Evolutionary conservation across 345 rosid genomes (phyloP), one percentile per base, ranked within the genome.

Genomic region (Rhodomyrtus tomentosa): DNA sequence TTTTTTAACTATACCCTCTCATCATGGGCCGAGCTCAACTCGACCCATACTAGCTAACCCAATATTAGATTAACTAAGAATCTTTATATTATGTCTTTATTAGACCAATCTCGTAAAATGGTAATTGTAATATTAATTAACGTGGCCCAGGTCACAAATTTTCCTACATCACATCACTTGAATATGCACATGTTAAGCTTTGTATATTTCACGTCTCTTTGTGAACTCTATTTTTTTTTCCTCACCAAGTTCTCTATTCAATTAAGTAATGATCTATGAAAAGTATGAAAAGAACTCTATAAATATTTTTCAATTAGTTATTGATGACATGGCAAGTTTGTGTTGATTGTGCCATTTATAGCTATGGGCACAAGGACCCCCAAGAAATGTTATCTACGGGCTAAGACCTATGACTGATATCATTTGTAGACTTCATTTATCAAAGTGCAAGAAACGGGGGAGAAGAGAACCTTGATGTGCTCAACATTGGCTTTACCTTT

Each of bases 141-240:
- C 13, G 2, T 59, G 3, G 38, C 38, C 38, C 0, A 13, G 4
- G 7, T 5, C 0, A 15, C 4, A 62, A 1, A 20, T 7, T 15
- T 21, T 62, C 22, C 1, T 45, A 45, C 2, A 7, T 22, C 42
- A 16, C 5, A 1, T 27, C 20, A 6, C 0, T 62, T 62, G 40
- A 29, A 32, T 1, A 21, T 16, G 74, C 3, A 0, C 73, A 15
- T n/a, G 68, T 0, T 13, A 1, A 5, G 36, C 36, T 56, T 6
- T n/a, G n/a, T 56, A 27, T 32, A 62, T 1, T 62, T 62, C 24
- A 32, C 0, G 6, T 16, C 42, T 62, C 5, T 18, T 32, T 32
- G 22, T 62, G 12, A 16, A 24, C n/a, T n/a, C n/a, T n/a, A n/a
- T n/a, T n/a, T n/a, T 32, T 21, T 32, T 62, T 62, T 62, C 12